Evolutionary conservation across 805 yeast species (phyloP).

Genomic region (Kluyveromyces wickerhamii): DNA sequence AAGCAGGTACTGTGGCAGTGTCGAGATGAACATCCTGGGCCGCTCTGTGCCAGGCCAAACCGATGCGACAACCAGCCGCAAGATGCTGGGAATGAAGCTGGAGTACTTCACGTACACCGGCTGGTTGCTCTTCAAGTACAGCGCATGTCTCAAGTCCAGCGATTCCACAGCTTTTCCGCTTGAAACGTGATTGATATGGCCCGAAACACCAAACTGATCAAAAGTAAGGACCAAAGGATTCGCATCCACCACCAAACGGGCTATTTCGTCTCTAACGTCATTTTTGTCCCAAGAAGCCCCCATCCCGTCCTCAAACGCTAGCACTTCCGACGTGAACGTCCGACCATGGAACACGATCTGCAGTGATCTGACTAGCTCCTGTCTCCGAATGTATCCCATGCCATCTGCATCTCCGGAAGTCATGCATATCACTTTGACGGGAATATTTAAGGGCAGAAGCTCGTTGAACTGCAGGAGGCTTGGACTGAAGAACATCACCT

Average conservation of each 20-base stretch:
- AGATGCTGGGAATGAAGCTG: slow-evolving; percentile 14
- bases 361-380: slow-evolving; percentile 42
- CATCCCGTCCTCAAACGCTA: slow-evolving; percentile 62
- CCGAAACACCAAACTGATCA: slow-evolving; percentile 75
- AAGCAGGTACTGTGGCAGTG: slow-evolving; percentile 26
- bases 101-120: slow-evolving; percentile 19
- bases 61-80: slow-evolving; percentile 8
- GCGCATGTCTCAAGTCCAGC: slow-evolving; percentile 3
- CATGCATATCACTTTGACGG: slow-evolving; percentile 55
- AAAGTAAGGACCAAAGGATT: slow-evolving; percentile 51
- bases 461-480: slow-evolving; percentile 23
- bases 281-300: slow-evolving; percentile 50
- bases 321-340: slow-evolving; percentile 17
- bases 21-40: slow-evolving; percentile 33
- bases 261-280: slow-evolving; percentile 35
- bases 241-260: slow-evolving; percentile 18
- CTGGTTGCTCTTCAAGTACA: slow-evolving; percentile 13
- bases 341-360: slow-evolving; percentile 15
- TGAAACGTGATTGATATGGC: slow-evolving; percentile 80
- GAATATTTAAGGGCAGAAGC: slow-evolving; percentile 10
- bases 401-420: slow-evolving; percentile 75
- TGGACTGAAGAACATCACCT: slow-evolving; percentile 94
- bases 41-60: slow-evolving; percentile 17
- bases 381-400: slow-evolving; percentile 52
- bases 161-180: slow-evolving; percentile 42